Evolutionary conservation across 148 eudicot genomes (phyloP), one percentile per base, ranked within the genome.

Genomic region (Chenopodium formosanum): DNA sequence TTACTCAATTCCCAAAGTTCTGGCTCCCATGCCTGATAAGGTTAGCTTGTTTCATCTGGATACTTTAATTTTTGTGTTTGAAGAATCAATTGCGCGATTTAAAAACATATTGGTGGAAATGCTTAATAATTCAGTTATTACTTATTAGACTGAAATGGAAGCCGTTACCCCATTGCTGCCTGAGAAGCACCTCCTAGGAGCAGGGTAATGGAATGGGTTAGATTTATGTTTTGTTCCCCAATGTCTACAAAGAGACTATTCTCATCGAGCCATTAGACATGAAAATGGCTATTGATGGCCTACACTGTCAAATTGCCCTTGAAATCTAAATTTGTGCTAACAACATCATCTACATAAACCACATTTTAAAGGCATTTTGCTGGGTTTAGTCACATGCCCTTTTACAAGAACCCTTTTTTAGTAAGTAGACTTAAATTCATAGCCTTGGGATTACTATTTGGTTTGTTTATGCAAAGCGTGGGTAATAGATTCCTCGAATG

Each of bases 11-110:
- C 99, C 99, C 0, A 91, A 86, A 85, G 96, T 97, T 85, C 91
- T 97, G 74, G 99, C 99, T 44, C 96, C 97, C 56, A 92, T 97
- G 98, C 99, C 99, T 78, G 89, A 91, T 65, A 92, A 94, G 98
- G 99, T 97, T 81, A 74, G 77, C 11, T 27, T 76, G n/a, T 47
- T 79, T 60, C 17, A 32, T 29, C 12, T 56, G 46, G 70, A 56
- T 83, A 46, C 67, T 67, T 53, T 46, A 63, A 7, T 60, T 80
- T 73, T 63, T 16, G 13, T 65, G 7, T 37, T 66, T 74, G 25
- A 65, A 46, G 50, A 68, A 10, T 77, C 48, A 0, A 17, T 74
- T 78, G 82, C 19, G 10, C 13, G 4, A 78, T 48, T 27, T 40
- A 40, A 11, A 40, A 11, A 50, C 12, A 12, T 46, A 22, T 34